Base-by-base conservation (phyloP, 345 rosid species). In the Camelina sativa region DNA sequence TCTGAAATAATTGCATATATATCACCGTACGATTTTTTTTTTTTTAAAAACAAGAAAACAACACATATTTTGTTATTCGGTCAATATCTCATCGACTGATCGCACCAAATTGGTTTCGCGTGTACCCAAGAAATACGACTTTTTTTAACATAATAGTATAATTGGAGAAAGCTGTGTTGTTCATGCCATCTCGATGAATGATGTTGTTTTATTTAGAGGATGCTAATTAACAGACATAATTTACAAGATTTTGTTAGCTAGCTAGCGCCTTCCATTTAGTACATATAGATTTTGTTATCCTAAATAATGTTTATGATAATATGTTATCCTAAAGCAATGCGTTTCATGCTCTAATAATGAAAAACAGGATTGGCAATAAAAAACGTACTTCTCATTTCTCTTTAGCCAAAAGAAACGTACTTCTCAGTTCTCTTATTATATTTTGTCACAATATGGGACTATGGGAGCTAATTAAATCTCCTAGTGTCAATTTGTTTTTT, bases 51-150 rank as follows among this genome's bases (percentile, higher is more conserved):
- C 50, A 51, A 35, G 47, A 5, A 19, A 8, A 19, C 70, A 51
- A 34, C 8, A 34, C 71, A 23, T 37, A 35, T 54, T 38, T 67
- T 35, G 34, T 66, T 15, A 19, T 37, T 13, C 22, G 47, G 13
- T 37, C 71, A 13, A 13, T 51, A 9, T 52, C 48, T 67, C 35
- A 23, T 37, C 9, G 9, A 10, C 41, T 28, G 54, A 48, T 46
- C 51, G 51, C 51, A 46, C 51, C 17, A n/a, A 6, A n/a, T n/a
- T 46, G 51, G 10, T 46, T 46, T 46, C 3, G 51, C 51, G 51
- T 46, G 51, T 46, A 46, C 8, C 51, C 51, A 46, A 46, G 19
- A n/a, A 46, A 46, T 46, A 46, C 51, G 51, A 46, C 51, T 46
- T 44, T 46, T 44, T 44, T 13, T 6, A 46, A n/a, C 19, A 46